Conservation (phyloP, 1,139 yeast genomes). For the Blastobotrys illinoisensis region DNA sequence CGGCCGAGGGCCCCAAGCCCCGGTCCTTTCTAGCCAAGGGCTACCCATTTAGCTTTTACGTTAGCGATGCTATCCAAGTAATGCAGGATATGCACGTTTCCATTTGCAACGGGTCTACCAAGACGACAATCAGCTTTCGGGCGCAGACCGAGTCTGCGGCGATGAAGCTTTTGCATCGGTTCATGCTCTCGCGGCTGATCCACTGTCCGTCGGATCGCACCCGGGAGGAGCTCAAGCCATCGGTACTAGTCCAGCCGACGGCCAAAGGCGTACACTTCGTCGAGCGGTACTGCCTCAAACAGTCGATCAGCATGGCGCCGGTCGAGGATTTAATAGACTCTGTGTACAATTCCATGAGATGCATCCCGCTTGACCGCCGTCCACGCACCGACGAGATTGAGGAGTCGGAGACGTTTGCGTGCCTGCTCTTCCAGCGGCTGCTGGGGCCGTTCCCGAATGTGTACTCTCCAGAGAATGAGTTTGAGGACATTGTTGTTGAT, state of each 20-base stretch:
- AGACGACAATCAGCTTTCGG: slow-evolving; percentile 55
- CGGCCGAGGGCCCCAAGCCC: slow-evolving; percentile 28
- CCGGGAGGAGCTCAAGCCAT: slow-evolving; percentile 14
- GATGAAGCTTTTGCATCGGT: slow-evolving; percentile 43
- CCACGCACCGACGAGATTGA: slow-evolving; percentile 54
- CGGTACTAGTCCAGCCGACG: slow-evolving; percentile 62
- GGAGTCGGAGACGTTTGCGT: slow-evolving; percentile 60
- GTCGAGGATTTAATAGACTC: slow-evolving; percentile 39
- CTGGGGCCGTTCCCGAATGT: slow-evolving; percentile 66
- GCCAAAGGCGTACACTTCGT: slow-evolving; percentile 83
- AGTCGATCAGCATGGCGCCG: slow-evolving; percentile 40
- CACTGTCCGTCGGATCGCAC: slow-evolving; percentile 71
- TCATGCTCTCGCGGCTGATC: slow-evolving; percentile 61
- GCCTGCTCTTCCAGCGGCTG: slow-evolving; percentile 55
- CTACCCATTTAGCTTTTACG: slow-evolving; percentile 49
- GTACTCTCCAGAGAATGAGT: slow-evolving; percentile 48
- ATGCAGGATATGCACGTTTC: slow-evolving; percentile 49
- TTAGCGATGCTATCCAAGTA: slow-evolving; percentile 45
- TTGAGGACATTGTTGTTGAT: slow-evolving; percentile 19
- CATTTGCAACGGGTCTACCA: slow-evolving; percentile 39
- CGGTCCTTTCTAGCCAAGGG: slow-evolving; percentile 33
- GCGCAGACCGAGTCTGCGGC: slow-evolving; percentile 51
- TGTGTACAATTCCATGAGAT: slow-evolving; percentile 62
- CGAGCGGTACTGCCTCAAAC: slow-evolving; percentile 50
- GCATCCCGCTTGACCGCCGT: slow-evolving; percentile 66